Conservation (phyloP, 768 basidiomycete genomes). For the Kwoniella pini region DNA sequence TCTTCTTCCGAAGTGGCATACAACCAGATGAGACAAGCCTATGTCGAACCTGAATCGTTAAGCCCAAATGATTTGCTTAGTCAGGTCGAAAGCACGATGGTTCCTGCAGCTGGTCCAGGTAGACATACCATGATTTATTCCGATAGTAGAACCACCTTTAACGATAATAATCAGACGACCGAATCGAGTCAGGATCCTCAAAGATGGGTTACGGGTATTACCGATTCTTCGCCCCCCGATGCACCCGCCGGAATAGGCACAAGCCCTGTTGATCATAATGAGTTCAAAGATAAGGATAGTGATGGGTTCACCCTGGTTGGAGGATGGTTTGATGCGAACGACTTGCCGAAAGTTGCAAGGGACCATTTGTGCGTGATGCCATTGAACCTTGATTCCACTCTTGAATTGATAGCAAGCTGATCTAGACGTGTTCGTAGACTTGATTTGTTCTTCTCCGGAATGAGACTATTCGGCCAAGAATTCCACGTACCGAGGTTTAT, state of each 20-base stretch:
- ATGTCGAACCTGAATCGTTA: too few species aligned
- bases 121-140: background rate
- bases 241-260: conserved; percentile 10
- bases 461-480: conserved; percentile 39
- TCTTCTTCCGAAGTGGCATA: too few species aligned
- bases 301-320: conserved; percentile 32
- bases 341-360: conserved; percentile 43
- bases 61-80: too few species aligned
- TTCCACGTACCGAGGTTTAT: conserved; percentile 46
- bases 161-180: background rate
- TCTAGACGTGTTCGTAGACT: too few species aligned
- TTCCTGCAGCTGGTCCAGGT: background rate
- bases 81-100: background rate
- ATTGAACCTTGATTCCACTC: background rate
- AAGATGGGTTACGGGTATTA: conserved; percentile 21
- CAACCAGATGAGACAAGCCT: too few species aligned
- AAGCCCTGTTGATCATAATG: background rate
- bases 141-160: background rate
- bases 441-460: conserved; percentile 42
- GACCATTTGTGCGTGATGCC: conserved; percentile 42
- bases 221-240: background rate
- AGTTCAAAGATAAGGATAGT: conserved; percentile 17
- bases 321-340: conserved; percentile 48
- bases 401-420: too few species aligned
- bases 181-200: background rate